Base-by-base conservation (phyloP, 139 green algal species). In the Micromonas pusilla region DNA sequence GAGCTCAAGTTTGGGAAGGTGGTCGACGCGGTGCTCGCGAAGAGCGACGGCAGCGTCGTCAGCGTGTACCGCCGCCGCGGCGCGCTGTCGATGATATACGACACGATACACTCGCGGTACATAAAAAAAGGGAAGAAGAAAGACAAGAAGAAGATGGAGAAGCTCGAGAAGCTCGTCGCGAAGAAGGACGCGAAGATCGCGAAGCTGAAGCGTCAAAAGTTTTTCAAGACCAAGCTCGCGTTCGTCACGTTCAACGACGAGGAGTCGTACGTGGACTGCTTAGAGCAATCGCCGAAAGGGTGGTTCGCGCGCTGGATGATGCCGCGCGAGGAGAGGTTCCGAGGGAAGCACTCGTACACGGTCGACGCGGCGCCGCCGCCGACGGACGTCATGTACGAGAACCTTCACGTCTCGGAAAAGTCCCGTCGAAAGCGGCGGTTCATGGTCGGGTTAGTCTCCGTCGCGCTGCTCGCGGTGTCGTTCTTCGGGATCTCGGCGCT, bases 1-100 rank as follows among this genome's bases (percentile, higher is more conserved):
- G 72, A 68, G 21, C 72, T 78, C 30, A 78, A 78, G 52, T 78
- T 60, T 26, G 72, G 72, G 26, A 78, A 70, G 72, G 72, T 78
- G 39, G 45, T 32, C 13, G 72, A 78, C 30, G 72, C 52, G 19
- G 19, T 45, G 5, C 72, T 78, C 53, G 72, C 53, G 26, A 38
- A 45, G 5, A 68, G 6, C 26, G 72, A 78, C 53, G 52, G 52
- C 52, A 4, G 3, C 3, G 45, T 70, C 5, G 26, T 78, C 3
- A 25, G 70, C 6, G 13, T 60, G 6, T 70, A 70, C 53, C 26
- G 20, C 9, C 6, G 9, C 4, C 13, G 62, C 4, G 13, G 37
- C n/a, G 39, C 21, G 36, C 26, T 78, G 72, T 3, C 26, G 52
- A 39, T 54, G 34, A 52, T 70, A n/a, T 21, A 68, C 34, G 52